A percentile compares a stretch with the other conserved stretches of the same genome.
Conservation (phyloP, 1,284 basidiomycete genomes). For the Sphaerobolus stellatus region DNA sequence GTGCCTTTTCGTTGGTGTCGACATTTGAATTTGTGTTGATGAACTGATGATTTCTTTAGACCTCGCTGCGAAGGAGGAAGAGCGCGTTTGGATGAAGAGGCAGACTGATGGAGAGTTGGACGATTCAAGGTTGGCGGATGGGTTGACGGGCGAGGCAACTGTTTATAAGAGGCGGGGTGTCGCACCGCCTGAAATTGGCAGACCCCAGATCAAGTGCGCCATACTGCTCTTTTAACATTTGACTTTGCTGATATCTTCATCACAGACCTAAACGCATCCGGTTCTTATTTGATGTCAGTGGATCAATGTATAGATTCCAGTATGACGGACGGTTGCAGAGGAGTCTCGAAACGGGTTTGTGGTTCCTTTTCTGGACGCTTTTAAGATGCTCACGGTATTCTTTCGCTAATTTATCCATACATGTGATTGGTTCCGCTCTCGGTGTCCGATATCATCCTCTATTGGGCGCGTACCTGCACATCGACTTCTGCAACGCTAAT, state of each 20-base stretch:
- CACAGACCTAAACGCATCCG: constrained; percentile 61
- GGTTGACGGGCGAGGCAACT: constrained; percentile 62
- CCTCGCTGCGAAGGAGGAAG: constrained; percentile 63
- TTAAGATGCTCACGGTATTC: too few relatives aligned
- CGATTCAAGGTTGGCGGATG: constrained; percentile 63
- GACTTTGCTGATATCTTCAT: constrained; percentile 1
- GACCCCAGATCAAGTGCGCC: constrained; percentile 63
- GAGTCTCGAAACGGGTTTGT: constrained; percentile 61
- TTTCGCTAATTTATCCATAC: too few relatives aligned
- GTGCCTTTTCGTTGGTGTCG: constrained; percentile 20
- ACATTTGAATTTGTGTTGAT: not conserved
- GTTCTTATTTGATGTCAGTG: constrained; percentile 69
- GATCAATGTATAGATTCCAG: constrained; percentile 75
- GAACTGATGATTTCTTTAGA: constrained; percentile 36
- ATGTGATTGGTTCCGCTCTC: too few relatives aligned
- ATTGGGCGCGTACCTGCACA: too few relatives aligned
- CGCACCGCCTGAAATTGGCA: constrained; percentile 64
- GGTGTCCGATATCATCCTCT: too few relatives aligned
- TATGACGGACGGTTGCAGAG: constrained; percentile 62
- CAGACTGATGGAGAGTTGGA: constrained; percentile 70
- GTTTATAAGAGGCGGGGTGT: constrained; percentile 68
- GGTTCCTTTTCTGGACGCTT: too few relatives aligned
- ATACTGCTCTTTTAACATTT: not conserved
- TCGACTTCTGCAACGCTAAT: too few relatives aligned
- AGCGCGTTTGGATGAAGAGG: constrained; percentile 66